Percentiles rank a stretch among this genome's conserved stretches.
Conservation (phyloP, 305 asterid species). For the Solanum hybrid region DNA sequence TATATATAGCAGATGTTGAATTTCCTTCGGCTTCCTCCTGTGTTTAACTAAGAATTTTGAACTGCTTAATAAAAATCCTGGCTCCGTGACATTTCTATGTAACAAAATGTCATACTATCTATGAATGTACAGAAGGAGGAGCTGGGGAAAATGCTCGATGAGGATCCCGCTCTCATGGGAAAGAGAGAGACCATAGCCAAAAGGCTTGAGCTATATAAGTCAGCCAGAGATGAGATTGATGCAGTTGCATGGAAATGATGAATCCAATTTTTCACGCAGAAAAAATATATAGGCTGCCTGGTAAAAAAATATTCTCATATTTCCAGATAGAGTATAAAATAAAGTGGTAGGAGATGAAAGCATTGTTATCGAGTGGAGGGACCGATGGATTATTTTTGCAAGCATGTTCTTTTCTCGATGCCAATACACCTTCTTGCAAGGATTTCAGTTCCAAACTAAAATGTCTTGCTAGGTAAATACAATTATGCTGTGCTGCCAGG, state of each 20-base stretch:
- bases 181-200: conserved; percentile 74
- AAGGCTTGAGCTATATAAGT: conserved; percentile 82
- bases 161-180: conserved; percentile 87
- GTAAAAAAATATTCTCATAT: not conserved
- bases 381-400: not conserved
- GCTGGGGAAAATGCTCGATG: conserved; percentile 87
- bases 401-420: not conserved
- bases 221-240: conserved; percentile 93
- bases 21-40: not conserved
- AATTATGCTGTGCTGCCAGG: not conserved
- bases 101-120: not conserved
- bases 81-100: not conserved
- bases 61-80: not conserved
- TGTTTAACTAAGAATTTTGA: not conserved
- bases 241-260: conserved; percentile 90
- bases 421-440: not conserved
- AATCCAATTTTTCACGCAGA: not conserved
- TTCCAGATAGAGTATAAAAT: not conserved
- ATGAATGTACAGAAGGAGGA: conserved; percentile 61
- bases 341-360: not conserved
- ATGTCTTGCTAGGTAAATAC: not conserved
- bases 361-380: not conserved
- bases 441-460: not conserved
- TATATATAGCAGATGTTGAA: not conserved
- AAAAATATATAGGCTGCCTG: not conserved